Conservation (phyloP, 139 green algal genomes). For the Nannochloris sp. region DNA sequence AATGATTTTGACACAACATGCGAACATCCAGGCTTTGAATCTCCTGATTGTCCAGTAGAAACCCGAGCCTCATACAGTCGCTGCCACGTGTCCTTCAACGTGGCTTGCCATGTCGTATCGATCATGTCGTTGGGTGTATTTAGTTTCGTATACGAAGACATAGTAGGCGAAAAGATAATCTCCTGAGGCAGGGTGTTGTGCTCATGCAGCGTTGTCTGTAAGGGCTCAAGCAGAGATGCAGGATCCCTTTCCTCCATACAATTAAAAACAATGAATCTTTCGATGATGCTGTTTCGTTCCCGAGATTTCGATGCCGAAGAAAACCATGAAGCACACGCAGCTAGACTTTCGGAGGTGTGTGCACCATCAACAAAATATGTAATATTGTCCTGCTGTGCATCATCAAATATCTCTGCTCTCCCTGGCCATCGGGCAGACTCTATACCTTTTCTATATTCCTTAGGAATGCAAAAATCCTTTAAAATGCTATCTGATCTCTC, state of each 20-base stretch:
- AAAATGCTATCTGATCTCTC: slow-evolving; percentile 9
- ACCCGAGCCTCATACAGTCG: not conserved
- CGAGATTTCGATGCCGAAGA: slow-evolving; percentile 11
- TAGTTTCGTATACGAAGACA: slow-evolving; percentile 40
- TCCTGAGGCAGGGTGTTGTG: slow-evolving; percentile 30
- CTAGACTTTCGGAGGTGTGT: slow-evolving; percentile 91
- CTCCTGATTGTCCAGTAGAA: too few relatives aligned
- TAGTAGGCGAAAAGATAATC: slow-evolving; percentile 62
- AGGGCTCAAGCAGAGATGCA: slow-evolving; percentile 50
- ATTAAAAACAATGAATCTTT: slow-evolving; percentile 86
- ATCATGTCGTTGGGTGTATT: not conserved
- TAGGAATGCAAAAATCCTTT: slow-evolving; percentile 29
- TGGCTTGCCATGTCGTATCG: slow-evolving; percentile 51
- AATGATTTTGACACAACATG: slow-evolving; percentile 15
- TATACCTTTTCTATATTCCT: slow-evolving; percentile 53
- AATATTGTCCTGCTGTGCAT: slow-evolving; percentile 29
- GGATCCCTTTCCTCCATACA: slow-evolving; percentile 86
- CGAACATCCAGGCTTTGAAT: not conserved
- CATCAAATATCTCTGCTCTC: slow-evolving; percentile 47
- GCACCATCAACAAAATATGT: slow-evolving; percentile 91
- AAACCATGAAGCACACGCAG: slow-evolving; percentile 85
- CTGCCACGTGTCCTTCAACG: not conserved
- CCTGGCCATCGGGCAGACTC: slow-evolving; percentile 53
- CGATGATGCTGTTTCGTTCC: slow-evolving; percentile 7
- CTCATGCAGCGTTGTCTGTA: slow-evolving; percentile 34